phyloP scores from a whole-genome alignment of 176 grass and related monocot genomes.

The Ananas comosus region DNA sequence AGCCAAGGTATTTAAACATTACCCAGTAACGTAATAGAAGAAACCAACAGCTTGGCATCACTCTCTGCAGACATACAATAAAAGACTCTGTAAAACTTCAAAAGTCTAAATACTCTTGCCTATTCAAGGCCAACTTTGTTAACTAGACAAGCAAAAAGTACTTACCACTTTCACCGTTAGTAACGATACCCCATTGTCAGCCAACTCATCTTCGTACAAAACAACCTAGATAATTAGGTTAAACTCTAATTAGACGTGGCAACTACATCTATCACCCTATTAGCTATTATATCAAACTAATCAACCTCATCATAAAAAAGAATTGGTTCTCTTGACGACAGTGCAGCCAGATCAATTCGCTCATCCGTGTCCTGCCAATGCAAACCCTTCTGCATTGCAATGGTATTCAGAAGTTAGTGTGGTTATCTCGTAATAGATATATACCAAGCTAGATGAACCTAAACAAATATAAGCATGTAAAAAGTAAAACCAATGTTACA shows the following conservation, averaged over 20 bases:
- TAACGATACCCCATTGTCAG: constrained; percentile 85
- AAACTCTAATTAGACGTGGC: neutral
- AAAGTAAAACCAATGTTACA: neutral
- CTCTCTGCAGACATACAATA: constrained; percentile 48
- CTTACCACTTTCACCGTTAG: constrained; percentile 89
- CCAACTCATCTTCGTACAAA: constrained; percentile 95
- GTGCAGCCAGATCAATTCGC: constrained; percentile 62
- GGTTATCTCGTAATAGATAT: neutral
- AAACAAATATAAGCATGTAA: neutral
- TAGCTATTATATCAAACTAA: constrained; percentile 4
- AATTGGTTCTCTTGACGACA: constrained; percentile 83
- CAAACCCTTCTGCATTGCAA: constrained; percentile 37
- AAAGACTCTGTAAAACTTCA: constrained; percentile 8
- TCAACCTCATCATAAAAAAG: constrained; percentile 83
- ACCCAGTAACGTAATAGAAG: constrained; percentile 85
- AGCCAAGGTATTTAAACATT: neutral
- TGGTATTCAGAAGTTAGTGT: neutral
- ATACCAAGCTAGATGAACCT: neutral
- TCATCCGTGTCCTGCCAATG: constrained; percentile 69
- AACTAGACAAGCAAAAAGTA: constrained; percentile 3
- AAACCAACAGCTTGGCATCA: constrained; percentile 96
- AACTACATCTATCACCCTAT: constrained; percentile 16
- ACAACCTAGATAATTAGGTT: constrained; percentile 43
- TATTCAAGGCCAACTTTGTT: constrained; percentile 11
- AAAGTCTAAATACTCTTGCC: constrained; percentile 2